These are phyloP conservation scores for Lolium multiflorum DNA, from an alignment of 176 grass and related monocot species.

Conservation along the genomic window DNA sequence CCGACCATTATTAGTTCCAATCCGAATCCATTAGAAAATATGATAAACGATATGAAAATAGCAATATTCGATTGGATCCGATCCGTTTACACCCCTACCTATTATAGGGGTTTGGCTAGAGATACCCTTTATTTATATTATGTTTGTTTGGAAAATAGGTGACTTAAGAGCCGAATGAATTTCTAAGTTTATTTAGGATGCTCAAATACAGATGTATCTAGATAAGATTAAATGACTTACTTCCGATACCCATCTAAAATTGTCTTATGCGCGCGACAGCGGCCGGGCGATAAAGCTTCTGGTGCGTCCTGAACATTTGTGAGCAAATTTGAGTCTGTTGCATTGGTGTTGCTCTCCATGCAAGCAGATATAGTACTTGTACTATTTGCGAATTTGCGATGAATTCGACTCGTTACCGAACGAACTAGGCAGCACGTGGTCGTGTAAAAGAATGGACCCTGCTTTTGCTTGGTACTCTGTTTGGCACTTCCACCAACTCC, in stretches of 20 bases:
- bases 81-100: no score
- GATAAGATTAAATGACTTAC: no score
- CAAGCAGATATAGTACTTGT: background rate
- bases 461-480: slow-evolving; percentile 1
- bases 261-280: background rate
- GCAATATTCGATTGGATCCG: no score
- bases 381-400: background rate
- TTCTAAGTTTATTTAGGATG: no score
- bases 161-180: no score
- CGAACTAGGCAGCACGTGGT: slow-evolving; percentile 34
- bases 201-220: no score
- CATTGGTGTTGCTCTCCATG: background rate
- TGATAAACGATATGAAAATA: no score
- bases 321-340: background rate
- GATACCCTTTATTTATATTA: no score
- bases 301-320: background rate
- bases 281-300: background rate
- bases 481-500: slow-evolving; percentile 22
- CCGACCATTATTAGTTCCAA: no score
- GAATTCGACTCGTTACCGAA: slow-evolving; percentile 37
- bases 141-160: no score
- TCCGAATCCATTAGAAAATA: no score
- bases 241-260: background rate
- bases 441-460: background rate
- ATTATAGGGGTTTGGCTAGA: no score